Evolutionary conservation across 1,284 basidiomycete species (phyloP), one percentile per base, ranked within the genome.

Genomic region (Coniophora puteana): DNA sequence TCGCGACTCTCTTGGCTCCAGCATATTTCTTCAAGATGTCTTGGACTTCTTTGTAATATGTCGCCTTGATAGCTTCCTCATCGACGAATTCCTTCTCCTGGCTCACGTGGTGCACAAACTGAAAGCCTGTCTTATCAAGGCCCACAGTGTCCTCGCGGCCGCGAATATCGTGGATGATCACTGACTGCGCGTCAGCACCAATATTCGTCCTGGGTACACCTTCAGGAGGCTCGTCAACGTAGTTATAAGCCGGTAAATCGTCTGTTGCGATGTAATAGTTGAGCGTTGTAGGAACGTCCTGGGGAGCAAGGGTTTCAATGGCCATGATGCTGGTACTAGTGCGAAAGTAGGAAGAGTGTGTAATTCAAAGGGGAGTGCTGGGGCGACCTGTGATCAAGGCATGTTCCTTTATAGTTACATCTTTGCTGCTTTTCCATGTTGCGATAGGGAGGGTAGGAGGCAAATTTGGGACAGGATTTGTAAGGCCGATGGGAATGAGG

Each of bases 91-190:
- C 58, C 51, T 62, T 63, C 54, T 66, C 65, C 35, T 44, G 44
- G 36, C 53, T 61, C 41, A 45, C 47, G 46, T 55, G 50, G 29
- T 59, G 54, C 17, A 63, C 48, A 46, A 59, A 61, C 41, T 63
- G 59, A 55, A 71, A 69, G 17, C 68, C 68, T 26, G 57, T 63
- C 38, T 54, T 54, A 44, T 69, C 67, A 37, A 67, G 58, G 11
- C 54, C 51, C 38, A 61, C 58, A 8, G 56, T 55, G 20, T 57
- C 41, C 43, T 62, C 60, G 26, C 54, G 48, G 6, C 59, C 62
- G 10, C 62, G 60, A 13, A 51, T 34, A 17, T 56, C 54, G 21
- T 51, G 52, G 21, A 62, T 37, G 36, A 49, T 28, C 2, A 43
- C 40, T 8, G 40, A 26, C 26, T 46, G 39, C 11, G 44, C 17